Percentiles rank a stretch among this genome's conserved stretches.
Conservation (phyloP, 2,329 filamentous ascomycete genomes). For the Penicillium capsulatum region DNA sequence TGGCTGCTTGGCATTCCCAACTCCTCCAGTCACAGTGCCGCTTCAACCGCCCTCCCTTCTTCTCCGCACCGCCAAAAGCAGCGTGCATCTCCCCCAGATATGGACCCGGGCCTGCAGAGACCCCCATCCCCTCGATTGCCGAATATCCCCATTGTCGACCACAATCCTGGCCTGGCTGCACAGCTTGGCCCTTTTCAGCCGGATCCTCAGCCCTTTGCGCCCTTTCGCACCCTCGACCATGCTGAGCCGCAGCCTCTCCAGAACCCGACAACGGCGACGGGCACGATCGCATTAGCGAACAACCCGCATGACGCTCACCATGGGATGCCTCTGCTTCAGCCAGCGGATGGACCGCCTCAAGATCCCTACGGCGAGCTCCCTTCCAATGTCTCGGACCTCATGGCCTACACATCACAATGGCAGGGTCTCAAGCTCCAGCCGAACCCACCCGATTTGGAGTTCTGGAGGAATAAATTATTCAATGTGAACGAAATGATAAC, state of each 20-base stretch:
- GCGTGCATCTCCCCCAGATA: slow-evolving; percentile 21
- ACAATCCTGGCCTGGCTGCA: slow-evolving; percentile 20
- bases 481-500: slow-evolving; percentile 69
- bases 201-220: slow-evolving; percentile 26
- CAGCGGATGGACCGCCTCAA: slow-evolving; percentile 17
- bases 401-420: slow-evolving; percentile 26
- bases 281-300: slow-evolving; percentile 10
- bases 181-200: slow-evolving; percentile 20
- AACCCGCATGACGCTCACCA: slow-evolving; percentile 12
- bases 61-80: slow-evolving; percentile 28
- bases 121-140: slow-evolving; percentile 15
- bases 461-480: slow-evolving; percentile 70
- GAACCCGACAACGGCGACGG: slow-evolving; percentile 11
- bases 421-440: slow-evolving; percentile 53
- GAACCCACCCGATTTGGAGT: slow-evolving; percentile 62
- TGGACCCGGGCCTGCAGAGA: slow-evolving; percentile 27
- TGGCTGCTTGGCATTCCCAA: neutral
- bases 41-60: slow-evolving; percentile 23
- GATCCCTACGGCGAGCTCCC: slow-evolving; percentile 15
- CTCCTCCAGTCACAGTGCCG: slow-evolving; percentile 16
- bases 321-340: slow-evolving; percentile 19
- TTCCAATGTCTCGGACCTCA: slow-evolving; percentile 9
- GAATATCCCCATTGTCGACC: slow-evolving; percentile 21
- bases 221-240: slow-evolving; percentile 25
- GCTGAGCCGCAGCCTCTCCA: slow-evolving; percentile 19